phyloP scores from a whole-genome alignment of 257 asterid genomes.

The Solanum boliviense region DNA sequence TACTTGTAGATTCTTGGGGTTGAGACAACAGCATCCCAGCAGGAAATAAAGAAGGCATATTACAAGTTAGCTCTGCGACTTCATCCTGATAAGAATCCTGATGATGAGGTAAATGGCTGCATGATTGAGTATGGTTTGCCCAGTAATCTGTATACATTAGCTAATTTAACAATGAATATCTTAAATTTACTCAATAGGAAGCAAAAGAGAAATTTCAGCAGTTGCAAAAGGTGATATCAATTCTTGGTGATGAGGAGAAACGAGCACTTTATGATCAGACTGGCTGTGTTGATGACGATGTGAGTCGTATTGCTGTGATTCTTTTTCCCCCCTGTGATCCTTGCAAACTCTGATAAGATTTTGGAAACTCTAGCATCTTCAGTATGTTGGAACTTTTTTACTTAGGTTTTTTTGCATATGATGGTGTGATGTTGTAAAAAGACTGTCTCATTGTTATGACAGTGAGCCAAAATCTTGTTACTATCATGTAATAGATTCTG shows the following conservation, averaged over 20 bases:
- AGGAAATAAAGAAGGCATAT: constrained; percentile 75
- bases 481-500: neutral
- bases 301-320: constrained; percentile 26
- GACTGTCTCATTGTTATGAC: neutral
- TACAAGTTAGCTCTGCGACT: constrained; percentile 75
- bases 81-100: constrained; percentile 93
- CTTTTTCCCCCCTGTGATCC: neutral
- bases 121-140: neutral
- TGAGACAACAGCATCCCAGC: constrained; percentile 66
- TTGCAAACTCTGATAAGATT: neutral
- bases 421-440: neutral
- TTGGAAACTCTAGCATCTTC: neutral
- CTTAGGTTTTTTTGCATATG: neutral
- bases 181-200: constrained; percentile 31
- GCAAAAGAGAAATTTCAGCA: constrained; percentile 98
- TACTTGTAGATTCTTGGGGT: constrained; percentile 64
- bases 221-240: constrained; percentile 80
- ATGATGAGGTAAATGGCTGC: constrained; percentile 46
- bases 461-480: neutral
- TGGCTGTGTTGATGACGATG: constrained; percentile 92
- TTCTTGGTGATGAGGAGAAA: constrained; percentile 88
- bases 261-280: constrained; percentile 93
- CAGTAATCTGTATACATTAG: neutral
- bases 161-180: neutral
- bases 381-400: neutral